Percentiles rank a stretch among this genome's conserved stretches.
Evolutionary conservation across 164 flowering plant genomes (phyloP).

Genomic region (Amborella trichopoda): DNA sequence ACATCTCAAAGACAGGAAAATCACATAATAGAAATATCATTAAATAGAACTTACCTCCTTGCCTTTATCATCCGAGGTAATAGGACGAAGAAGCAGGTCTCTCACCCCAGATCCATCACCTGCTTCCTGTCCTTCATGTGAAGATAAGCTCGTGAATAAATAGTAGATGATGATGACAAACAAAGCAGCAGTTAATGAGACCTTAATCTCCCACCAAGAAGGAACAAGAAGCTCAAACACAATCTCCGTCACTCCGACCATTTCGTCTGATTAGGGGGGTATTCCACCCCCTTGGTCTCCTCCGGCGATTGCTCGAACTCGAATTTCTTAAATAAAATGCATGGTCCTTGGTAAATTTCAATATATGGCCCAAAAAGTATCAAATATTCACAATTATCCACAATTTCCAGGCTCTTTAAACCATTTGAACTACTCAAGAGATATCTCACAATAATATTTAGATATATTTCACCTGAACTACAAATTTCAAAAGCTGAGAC

Average conservation of each 20-base stretch:
- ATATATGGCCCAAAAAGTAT: too few relatives aligned
- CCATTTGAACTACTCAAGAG: too few relatives aligned
- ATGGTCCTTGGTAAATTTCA: too few relatives aligned
- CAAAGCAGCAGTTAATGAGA: slow-evolving; percentile 53
- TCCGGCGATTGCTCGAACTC: too few relatives aligned
- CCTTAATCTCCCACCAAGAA: slow-evolving; percentile 80
- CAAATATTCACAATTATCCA: too few relatives aligned
- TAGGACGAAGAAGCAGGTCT: slow-evolving; percentile 12
- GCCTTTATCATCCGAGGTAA: slow-evolving; percentile 19
- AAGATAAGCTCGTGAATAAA: slow-evolving; percentile 21
- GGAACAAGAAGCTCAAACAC: slow-evolving; percentile 46
- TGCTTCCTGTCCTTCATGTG: slow-evolving; percentile 9
- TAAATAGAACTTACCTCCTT: slow-evolving; percentile 17
- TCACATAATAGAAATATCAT: neutral
- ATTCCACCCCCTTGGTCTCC: neutral
- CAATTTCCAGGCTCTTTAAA: too few relatives aligned
- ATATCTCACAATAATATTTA: too few relatives aligned
- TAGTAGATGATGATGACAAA: slow-evolving; percentile 47
- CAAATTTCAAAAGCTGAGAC: too few relatives aligned
- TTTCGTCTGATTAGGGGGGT: neutral
- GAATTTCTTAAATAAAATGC: too few relatives aligned
- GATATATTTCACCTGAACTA: too few relatives aligned
- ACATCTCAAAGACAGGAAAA: neutral
- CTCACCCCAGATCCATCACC: slow-evolving; percentile 10
- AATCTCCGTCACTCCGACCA: slow-evolving; percentile 20